Evolutionary conservation across 2,329 filamentous ascomycete species (phyloP).

Genomic region (Colletotrichum sp.): DNA sequence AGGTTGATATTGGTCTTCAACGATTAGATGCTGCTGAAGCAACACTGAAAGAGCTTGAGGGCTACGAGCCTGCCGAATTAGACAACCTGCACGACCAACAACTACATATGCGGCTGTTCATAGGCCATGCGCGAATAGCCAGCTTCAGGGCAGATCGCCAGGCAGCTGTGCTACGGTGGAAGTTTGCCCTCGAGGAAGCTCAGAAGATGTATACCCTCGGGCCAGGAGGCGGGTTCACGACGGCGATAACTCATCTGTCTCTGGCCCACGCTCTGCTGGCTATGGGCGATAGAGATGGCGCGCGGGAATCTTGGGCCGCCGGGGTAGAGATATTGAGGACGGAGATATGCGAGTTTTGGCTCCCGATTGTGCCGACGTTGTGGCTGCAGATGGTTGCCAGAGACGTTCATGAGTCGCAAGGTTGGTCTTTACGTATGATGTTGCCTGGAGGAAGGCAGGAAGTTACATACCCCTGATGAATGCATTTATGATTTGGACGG

Average conservation of each 20-base stretch:
- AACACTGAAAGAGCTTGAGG: constrained; percentile 18
- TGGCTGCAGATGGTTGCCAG: constrained; percentile 33
- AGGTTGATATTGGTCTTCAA: constrained; percentile 27
- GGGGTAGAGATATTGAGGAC: constrained; percentile 12
- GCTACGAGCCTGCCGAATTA: constrained; percentile 25
- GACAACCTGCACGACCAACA: constrained; percentile 36
- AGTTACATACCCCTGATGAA: neutral
- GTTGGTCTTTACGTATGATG: constrained; percentile 37
- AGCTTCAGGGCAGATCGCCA: neutral
- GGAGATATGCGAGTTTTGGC: constrained; percentile 34
- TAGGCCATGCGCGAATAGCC: constrained; percentile 27
- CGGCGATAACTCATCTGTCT: constrained; percentile 31
- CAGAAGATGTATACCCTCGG: constrained; percentile 26
- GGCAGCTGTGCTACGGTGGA: constrained; percentile 26
- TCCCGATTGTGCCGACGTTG: constrained; percentile 31
- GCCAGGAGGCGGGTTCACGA: constrained; percentile 26
- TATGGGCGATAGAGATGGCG: constrained; percentile 20
- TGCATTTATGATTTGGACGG: neutral
- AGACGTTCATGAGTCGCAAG: constrained; percentile 27
- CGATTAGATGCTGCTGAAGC: constrained; percentile 16
- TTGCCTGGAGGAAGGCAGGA: constrained; percentile 32
- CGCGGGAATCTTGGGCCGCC: constrained; percentile 25
- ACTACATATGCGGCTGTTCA: constrained; percentile 31
- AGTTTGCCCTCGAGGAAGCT: constrained; percentile 21
- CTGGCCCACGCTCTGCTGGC: constrained; percentile 31